Base-by-base conservation (phyloP, 306 rosid species). In the Phaseolus lunatus region DNA sequence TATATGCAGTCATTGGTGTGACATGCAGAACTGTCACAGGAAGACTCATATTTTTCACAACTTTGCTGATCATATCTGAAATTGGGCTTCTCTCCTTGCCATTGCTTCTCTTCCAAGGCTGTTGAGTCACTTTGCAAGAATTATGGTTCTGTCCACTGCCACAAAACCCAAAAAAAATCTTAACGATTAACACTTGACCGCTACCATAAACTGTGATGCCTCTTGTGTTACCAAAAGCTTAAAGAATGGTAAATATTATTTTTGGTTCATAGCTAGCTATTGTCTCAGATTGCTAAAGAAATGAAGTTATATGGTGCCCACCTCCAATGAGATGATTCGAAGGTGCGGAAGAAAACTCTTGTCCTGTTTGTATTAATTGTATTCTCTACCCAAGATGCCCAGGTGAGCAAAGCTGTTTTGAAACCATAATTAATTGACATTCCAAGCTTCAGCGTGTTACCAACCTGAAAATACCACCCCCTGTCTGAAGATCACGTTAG, bases 401-500 rank as follows among this genome's bases (percentile, higher is more conserved):
- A 95, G 41, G 96, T 91, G 75, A 70, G 78, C 67, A 95, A 53
- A 72, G 99, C 97, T 70, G 66, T 80, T 52, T 59, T 77, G 89
- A 89, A 92, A 67, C 91, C 99, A 27, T 89, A 87, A 33, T 83
- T 86, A 45, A 92, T 88, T 74, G 96, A 83, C 97, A 92, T 88
- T 87, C 99, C 96, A 59, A 85, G 99, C 87, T 87, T 95, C 78
- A 95, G 72, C 13, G 97, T 86, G 80, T 72, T 85, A 77, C 91
- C 96, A 20, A 86, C 89, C 88, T 90, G 97, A 87, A 95, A 92
- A 86, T 95, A 92, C 89, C 93, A 88, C 80, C 97, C 99, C 89
- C 99, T 92, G 99, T 83, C 85, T 82, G 75, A 82, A 58, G 53
- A 82, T 33, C 85, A 75, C 24, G 78, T 86, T 84, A 88, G 89